phyloP scores from a whole-genome alignment of 139 green algal species.

The Spirogloea muscicola region DNA sequence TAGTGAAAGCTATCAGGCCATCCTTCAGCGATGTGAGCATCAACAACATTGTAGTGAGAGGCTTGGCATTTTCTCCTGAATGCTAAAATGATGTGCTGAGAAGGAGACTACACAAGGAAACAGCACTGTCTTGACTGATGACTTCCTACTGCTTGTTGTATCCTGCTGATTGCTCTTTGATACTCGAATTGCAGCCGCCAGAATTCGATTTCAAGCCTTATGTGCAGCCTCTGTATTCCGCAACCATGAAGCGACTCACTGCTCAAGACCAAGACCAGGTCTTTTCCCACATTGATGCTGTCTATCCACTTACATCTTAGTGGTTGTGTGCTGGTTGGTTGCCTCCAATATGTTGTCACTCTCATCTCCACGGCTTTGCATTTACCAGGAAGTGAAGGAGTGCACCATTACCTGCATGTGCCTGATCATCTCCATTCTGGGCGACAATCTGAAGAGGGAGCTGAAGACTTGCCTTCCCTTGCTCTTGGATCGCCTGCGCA shows the following conservation, averaged over 20 bases:
- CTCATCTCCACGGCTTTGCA: not conserved
- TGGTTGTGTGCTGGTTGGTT: not conserved
- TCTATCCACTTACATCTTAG: not conserved
- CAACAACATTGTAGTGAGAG: not conserved
- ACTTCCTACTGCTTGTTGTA: no score
- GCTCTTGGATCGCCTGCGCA: slow-evolving; percentile 82
- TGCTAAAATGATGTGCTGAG: no score
- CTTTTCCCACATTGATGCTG: not conserved
- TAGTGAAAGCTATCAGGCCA: slow-evolving; percentile 63
- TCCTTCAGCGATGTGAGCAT: not conserved
- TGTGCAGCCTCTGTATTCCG: slow-evolving; percentile 50
- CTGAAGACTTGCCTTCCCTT: slow-evolving; percentile 56
- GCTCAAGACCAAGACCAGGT: slow-evolving; percentile 78
- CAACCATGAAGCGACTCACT: slow-evolving; percentile 54
- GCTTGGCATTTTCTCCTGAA: no score
- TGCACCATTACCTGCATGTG: slow-evolving; percentile 72
- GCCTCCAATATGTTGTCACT: not conserved
- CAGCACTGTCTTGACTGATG: no score
- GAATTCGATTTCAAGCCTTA: slow-evolving; percentile 42
- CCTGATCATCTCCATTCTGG: slow-evolving; percentile 58
- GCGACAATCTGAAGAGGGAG: slow-evolving; percentile 63
- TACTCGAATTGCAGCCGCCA: slow-evolving; percentile 17
- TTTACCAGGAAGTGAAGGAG: slow-evolving; percentile 80
- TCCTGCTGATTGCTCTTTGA: no score
- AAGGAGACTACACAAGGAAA: no score